Base-by-base conservation (phyloP, 768 basidiomycete species). In the Lepiota brunneoincarnata region DNA sequence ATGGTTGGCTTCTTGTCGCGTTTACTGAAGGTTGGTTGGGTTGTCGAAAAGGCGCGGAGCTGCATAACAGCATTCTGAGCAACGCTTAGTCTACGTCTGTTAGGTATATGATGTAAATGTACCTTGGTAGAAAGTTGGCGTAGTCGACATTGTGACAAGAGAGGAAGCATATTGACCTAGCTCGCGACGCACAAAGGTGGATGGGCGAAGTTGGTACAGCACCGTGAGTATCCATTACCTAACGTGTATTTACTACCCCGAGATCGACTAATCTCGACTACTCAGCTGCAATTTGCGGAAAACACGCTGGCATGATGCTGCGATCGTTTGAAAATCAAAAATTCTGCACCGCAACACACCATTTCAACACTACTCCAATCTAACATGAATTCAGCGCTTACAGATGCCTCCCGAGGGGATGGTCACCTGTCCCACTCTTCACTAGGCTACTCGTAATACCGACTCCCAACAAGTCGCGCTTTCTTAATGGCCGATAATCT, bases 1-100 rank as follows among this genome's bases (percentile, higher is more conserved):
- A 81, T 76, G 64, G 79, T 82, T 15, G 71, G 61, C 45, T 65
- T 63, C 65, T 80, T 81, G 51, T 78, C 73, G 51, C 76, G 75
- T 56, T 78, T 80, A 37, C 81, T 62, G 40, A 60, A 69, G 24
- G 76, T 61, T 57, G 69, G 63, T 43, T 68, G 69, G 20, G 73
- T 83, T 2, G 79, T 79, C 23, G 79, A 81, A 64, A 90, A 87
- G 24, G 53, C 17, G n/a, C 53, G 53, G 26, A 41, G n/a, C n/a
- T 54, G n/a, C 43, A 45, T 12, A 23, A 55, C 31, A 42, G 42
- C 47, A 39, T 56, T 61, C 64, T 47, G 24, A 10, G 10, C 18
- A 14, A 36, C 2, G 4, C 14, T 23, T 15, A 31, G 31, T 31
- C 7, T 9, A 10, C 31, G 31, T 9, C 31, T 9, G 3, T 10